Evolutionary conservation across 2,329 filamentous ascomycete genomes (phyloP), one percentile per base, ranked within the genome.

Genomic region (Aspergillus tanneri): DNA sequence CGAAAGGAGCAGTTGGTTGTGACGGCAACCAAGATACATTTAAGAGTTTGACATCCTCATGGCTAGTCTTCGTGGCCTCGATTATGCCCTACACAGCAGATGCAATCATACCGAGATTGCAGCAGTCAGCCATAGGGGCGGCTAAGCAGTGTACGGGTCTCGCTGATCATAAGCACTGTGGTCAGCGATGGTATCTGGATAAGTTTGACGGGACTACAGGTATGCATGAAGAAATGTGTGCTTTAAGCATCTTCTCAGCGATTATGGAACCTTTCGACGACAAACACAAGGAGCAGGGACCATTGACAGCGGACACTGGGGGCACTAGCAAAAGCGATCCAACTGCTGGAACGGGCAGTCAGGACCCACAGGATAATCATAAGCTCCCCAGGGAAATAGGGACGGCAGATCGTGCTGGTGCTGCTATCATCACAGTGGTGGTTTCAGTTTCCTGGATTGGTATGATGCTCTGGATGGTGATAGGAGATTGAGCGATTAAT

Each of bases 1-100:
- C 63, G 75, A 3, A 66, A 76, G 0, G 64, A 75, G 30, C 83
- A 86, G 61, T 66, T 60, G 37, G 60, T 73, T 86, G 83, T 68
- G 80, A 84, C 64, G 72, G 77, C n/a, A 83, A 86, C 53, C 81
- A 85, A 65, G 77, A 75, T 37, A 79, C 78, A 1, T 87, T 86
- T 74, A 87, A 86, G 66, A 82, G n/a, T n/a, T n/a, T n/a, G 81
- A 9, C 86, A 84, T 60, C 72, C n/a, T n/a, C n/a, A n/a, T 86
- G 5, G 71, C 78, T 0, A 79, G 83, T n/a, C 30, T 87, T 81
- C 76, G 73, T 77, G 69, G 81, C 79, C 11, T 72, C 76, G 3
- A 75, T 80, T 4, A 76, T 75, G 0, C 82, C 82, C 0, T 83
- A 77, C 57, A 79, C 79, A 3, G 67, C 70, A 51, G 66, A 76